Evolutionary conservation across 2,329 filamentous ascomycete species (phyloP).

Genomic region (Aspergillus ustus): DNA sequence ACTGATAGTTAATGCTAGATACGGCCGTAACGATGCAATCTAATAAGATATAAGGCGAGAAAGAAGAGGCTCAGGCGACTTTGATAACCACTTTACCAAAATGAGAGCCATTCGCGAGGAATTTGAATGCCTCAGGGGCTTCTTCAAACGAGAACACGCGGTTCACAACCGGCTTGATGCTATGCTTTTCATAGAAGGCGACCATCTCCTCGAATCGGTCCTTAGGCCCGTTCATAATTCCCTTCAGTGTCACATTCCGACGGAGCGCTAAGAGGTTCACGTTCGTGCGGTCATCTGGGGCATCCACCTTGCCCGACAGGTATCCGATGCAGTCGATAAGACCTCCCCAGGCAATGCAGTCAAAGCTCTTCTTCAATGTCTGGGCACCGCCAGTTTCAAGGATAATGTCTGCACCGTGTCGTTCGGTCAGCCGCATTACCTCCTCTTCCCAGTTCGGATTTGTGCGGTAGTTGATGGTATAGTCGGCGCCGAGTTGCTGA

Average conservation of each 20-base stretch:
- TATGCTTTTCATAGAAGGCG: conserved; percentile 38
- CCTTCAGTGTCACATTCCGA: conserved; percentile 59
- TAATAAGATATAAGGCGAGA: neutral
- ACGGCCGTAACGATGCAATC: neutral
- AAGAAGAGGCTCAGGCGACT: conserved; percentile 31
- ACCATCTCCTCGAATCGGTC: conserved; percentile 53
- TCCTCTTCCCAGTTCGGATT: conserved; percentile 52
- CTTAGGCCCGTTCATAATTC: conserved; percentile 66
- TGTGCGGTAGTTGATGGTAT: conserved; percentile 56
- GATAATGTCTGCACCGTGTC: conserved; percentile 56
- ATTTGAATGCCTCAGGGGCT: conserved; percentile 57
- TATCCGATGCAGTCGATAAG: conserved; percentile 55
- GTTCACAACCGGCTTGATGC: conserved; percentile 54
- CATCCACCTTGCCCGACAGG: conserved; percentile 60
- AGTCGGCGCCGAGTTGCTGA: conserved; percentile 54
- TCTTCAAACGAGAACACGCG: conserved; percentile 59
- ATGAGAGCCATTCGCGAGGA: conserved; percentile 57
- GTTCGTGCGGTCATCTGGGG: conserved; percentile 58
- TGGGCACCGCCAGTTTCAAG: conserved; percentile 58
- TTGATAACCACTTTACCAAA: conserved; percentile 62
- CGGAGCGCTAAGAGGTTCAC: conserved; percentile 62
- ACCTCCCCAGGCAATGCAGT: conserved; percentile 51
- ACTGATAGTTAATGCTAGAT: neutral
- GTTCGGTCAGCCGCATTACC: conserved; percentile 49
- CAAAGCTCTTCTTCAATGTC: conserved; percentile 55